Base-by-base conservation (phyloP, 495 filamentous ascomycete genomes). In the Tuber indicum region DNA sequence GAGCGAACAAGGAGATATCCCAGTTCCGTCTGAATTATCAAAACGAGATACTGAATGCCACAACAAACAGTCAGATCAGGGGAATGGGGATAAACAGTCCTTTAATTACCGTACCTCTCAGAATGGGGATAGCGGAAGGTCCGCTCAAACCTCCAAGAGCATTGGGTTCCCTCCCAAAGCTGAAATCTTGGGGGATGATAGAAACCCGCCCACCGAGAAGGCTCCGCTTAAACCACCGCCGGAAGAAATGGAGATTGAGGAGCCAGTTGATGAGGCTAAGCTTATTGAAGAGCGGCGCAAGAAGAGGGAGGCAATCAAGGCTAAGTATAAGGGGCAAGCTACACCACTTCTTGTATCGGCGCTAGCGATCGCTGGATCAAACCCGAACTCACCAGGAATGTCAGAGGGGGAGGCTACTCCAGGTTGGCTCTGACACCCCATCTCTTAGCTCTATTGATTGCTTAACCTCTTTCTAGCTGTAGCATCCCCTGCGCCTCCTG, bases 211-310 rank as follows among this genome's bases (percentile, higher is more conserved):
- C 62, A 69, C 47, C 75, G 76, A 69, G 80, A 86, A 86, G 45
- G 85, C 87, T 44, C n/a, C 62, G 72, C 69, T 81, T 23, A 79
- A 81, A 75, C 62, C 74, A 72, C 75, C 77, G 66, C 82, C 83
- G 42, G 81, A 83, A 78, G 85, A 85, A 42, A 72, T 80, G 52
- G 82, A 86, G 47, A 83, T 84, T 72, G 75, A 79, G 72, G 87
- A 89, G 79, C 86, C 88, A 44, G 81, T 93, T 76, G 91, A 97
- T 82, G 92, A 96, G 87, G 91, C 90, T 74, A 88, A 91, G 73
- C 87, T 94, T 80, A 90, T 97, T 79, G 93, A 97, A 84, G 92
- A 95, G 82, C 92, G 95, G 73, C 91, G 93, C 17, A 94, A 91
- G 79, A 89, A 91, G 70, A 91, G 96, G 78, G 94, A 97, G 86